phyloP scores from a whole-genome alignment of 352 stramenopile genomes.

The Pythium oligandrum region DNA sequence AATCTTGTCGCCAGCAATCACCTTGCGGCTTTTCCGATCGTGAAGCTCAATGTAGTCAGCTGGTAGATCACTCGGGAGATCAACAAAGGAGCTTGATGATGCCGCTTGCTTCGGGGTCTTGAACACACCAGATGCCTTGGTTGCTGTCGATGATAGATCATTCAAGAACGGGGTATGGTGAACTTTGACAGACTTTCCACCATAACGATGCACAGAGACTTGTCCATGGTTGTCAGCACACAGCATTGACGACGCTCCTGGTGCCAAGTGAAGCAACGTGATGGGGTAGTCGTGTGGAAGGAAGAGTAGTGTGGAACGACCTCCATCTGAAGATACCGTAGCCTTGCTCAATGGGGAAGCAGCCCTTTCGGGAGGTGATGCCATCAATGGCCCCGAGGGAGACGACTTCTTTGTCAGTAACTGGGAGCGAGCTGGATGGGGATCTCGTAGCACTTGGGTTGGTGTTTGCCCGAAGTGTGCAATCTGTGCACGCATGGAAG shows the following conservation, averaged over 20 bases:
- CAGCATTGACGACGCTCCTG: slow-evolving; percentile 42
- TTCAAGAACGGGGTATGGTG: slow-evolving; percentile 47
- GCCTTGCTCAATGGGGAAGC: no score
- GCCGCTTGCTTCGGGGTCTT: slow-evolving; percentile 18
- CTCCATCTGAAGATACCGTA: no score
- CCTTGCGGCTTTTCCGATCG: slow-evolving; percentile 60
- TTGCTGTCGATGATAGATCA: slow-evolving; percentile 34
- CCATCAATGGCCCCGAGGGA: slow-evolving; percentile 1
- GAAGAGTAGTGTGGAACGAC: slow-evolving; percentile 18
- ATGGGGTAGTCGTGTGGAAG: slow-evolving; percentile 66
- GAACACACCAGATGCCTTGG: slow-evolving; percentile 37
- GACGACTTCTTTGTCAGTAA: not conserved
- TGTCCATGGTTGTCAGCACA: slow-evolving; percentile 69
- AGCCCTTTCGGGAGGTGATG: not conserved
- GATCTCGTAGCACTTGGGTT: slow-evolving; percentile 93
- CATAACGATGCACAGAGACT: slow-evolving; percentile 67
- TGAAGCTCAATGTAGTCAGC: slow-evolving; percentile 51
- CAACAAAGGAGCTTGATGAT: slow-evolving; percentile 17
- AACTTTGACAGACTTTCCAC: slow-evolving; percentile 41
- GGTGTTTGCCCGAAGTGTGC: slow-evolving; percentile 98
- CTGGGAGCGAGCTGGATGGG: slow-evolving; percentile 52
- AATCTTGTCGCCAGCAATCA: slow-evolving; percentile 22
- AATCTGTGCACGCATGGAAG: slow-evolving; percentile 95
- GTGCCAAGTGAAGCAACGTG: slow-evolving; percentile 40
- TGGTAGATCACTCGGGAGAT: slow-evolving; percentile 19